Percentiles rank a stretch among this genome's conserved stretches.
phyloP scores from a whole-genome alignment of 169 alveolate genomes.

The Plasmodium reichenowi region DNA sequence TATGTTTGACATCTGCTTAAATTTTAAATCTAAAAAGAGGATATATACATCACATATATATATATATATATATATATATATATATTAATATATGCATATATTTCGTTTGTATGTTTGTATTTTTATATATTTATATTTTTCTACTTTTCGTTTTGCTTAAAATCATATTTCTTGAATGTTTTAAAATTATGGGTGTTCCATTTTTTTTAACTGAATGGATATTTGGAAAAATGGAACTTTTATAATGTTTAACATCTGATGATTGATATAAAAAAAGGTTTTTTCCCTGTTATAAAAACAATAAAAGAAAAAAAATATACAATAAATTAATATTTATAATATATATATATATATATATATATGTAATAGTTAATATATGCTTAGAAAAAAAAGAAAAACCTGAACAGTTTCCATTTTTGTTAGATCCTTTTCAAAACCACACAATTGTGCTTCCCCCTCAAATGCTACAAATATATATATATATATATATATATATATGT shows the following conservation, averaged over 20 bases:
- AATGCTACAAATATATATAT: neutral
- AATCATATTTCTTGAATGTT: conserved; percentile 65
- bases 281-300: neutral
- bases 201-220: conserved; percentile 11
- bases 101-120: neutral
- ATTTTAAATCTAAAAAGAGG: too few relatives aligned
- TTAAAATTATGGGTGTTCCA: conserved; percentile 18
- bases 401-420: conserved; percentile 22
- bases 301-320: neutral
- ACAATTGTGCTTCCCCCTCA: conserved; percentile 8
- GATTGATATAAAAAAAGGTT: neutral
- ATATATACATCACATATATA: neutral
- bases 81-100: neutral
- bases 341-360: too few relatives aligned
- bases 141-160: conserved; percentile 68
- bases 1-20: too few relatives aligned
- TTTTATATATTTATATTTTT: neutral
- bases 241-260: conserved; percentile 2
- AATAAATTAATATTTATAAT: neutral
- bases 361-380: neutral
- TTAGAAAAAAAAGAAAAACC: conserved; percentile 17
- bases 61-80: neutral
- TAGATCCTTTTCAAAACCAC: conserved; percentile 4
- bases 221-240: conserved; percentile 4
- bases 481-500: neutral